Evolutionary conservation across 2,329 filamentous ascomycete genomes (phyloP).

Genomic region (Verticillium dahliae): DNA sequence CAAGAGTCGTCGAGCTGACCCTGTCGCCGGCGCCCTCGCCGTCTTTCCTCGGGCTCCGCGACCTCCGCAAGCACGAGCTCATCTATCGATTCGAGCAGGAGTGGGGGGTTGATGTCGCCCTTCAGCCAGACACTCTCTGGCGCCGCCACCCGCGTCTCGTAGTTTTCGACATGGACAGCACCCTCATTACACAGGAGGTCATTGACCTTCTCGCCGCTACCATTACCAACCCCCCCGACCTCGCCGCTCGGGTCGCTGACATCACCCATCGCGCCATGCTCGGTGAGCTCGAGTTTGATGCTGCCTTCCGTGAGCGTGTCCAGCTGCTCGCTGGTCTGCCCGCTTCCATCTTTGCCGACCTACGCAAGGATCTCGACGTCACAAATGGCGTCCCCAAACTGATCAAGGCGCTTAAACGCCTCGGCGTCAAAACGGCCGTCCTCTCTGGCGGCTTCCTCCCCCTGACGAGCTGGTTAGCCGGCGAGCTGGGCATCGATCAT

Average conservation of each 20-base stretch:
- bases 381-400: slow-evolving; percentile 75
- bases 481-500: slow-evolving; percentile 76
- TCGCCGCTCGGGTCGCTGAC: slow-evolving; percentile 75
- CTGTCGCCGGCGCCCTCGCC: slow-evolving; percentile 54
- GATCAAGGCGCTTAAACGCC: slow-evolving; percentile 63
- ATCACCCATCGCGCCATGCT: slow-evolving; percentile 95
- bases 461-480: slow-evolving; percentile 78
- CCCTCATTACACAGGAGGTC: slow-evolving; percentile 93
- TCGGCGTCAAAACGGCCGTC: slow-evolving; percentile 85
- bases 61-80: slow-evolving; percentile 72
- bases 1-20: slow-evolving; percentile 59
- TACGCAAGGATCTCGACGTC: slow-evolving; percentile 70
- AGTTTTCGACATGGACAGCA: slow-evolving; percentile 98
- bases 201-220: slow-evolving; percentile 90
- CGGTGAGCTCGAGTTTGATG: slow-evolving; percentile 87
- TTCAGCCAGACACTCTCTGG: slow-evolving; percentile 69
- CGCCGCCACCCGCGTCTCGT: slow-evolving; percentile 77
- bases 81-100: slow-evolving; percentile 81
- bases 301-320: slow-evolving; percentile 74
- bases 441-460: slow-evolving; percentile 89
- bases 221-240: slow-evolving; percentile 59
- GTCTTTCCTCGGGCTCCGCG: slow-evolving; percentile 59
- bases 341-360: slow-evolving; percentile 68
- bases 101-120: slow-evolving; percentile 80
- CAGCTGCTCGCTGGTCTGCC: slow-evolving; percentile 75